Evolutionary conservation across 2,329 filamentous ascomycete species (phyloP), one percentile per base, ranked within the genome.

Genomic region (Alternaria consortialis): DNA sequence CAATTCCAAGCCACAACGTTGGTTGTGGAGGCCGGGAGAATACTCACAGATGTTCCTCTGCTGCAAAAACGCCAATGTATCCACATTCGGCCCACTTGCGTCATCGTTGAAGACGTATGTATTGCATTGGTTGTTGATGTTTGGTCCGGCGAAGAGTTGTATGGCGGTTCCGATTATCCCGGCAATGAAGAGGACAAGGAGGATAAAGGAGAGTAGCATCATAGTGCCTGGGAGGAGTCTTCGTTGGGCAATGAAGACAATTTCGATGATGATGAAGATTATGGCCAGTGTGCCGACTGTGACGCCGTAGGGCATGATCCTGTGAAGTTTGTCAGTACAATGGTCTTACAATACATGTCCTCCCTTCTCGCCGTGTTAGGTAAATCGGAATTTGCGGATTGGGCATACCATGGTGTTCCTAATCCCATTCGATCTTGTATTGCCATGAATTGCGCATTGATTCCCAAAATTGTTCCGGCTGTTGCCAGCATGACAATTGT

Each of bases 251-350:
- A 87, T 84, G 50, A 88, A 84, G 66, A 84, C 75, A 66, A 88
- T 80, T 74, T 88, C 84, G 64, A 87, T 76, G 69, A 87, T 75
- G 68, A 89, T 83, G 80, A 88, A 88, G 68, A 86, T 70, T 54
- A 89, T 78, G 31, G 84, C 84, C 1, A 90, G 81, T 2, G 82
- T 75, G 72, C 86, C 84, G 66, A 85, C 82, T 15, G 86, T 84
- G 54, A 89, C 83, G 77, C 87, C 87, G 77, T 85, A 90, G 29
- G 87, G 87, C 78, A 90, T 87, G 65, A 90, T 82, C 87, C 87
- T 90, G 70, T 60, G 9, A 11, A 32, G 5, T 11, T 15, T 13
- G 5, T 39, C 13, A 23, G 17, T 29, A 29, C 11, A 23, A 27
- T 40, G 20, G 20, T 27, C 12, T 12, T 6, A 25, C 12, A 11